A percentile compares a stretch with the other conserved stretches of the same genome.
These are phyloP conservation scores for Cokeromyces recurvatus DNA, from an alignment of 371 early-diverging fungal species.

Conservation along the genomic window DNA sequence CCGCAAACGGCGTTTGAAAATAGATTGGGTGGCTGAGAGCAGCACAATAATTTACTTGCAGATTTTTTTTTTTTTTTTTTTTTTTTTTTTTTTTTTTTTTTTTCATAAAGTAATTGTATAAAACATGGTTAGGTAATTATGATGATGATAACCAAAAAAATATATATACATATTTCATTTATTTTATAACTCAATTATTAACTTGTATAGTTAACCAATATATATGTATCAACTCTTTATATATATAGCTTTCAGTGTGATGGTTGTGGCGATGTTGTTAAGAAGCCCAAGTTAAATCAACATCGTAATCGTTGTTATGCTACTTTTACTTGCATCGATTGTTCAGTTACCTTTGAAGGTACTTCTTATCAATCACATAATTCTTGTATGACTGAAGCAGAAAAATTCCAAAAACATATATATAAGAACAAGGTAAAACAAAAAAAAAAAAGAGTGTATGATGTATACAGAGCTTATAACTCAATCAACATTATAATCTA, in stretches of 20 bases:
- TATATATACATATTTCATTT: too few relatives aligned
- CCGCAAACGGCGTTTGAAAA: too few relatives aligned
- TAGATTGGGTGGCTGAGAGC: too few relatives aligned
- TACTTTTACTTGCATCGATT: slow-evolving; percentile 88
- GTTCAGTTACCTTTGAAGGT: slow-evolving; percentile 81
- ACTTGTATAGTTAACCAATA: too few relatives aligned
- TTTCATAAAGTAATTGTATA: background rate
- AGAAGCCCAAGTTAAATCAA: slow-evolving; percentile 86
- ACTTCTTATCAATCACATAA: slow-evolving; percentile 74
- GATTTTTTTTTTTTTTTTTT: too few relatives aligned
- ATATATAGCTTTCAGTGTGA: slow-evolving; percentile 71
- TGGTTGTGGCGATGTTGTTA: slow-evolving; percentile 85
- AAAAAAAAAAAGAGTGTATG: too few relatives aligned
- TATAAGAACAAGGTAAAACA: slow-evolving; percentile 54
- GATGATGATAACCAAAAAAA: background rate
- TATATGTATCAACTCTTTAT: too few relatives aligned
- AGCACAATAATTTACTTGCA: too few relatives aligned
- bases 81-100: slow-evolving; percentile 2
- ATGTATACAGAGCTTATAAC: too few relatives aligned
- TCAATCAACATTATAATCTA: background rate
- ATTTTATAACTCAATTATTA: too few relatives aligned
- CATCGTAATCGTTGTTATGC: slow-evolving; percentile 83
- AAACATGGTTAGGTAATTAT: slow-evolving; percentile 8
- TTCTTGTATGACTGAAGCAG: slow-evolving; percentile 85
- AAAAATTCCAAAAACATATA: slow-evolving; percentile 80